These are phyloP conservation scores for Neurospora sp. DNA, from an alignment of 495 filamentous ascomycete genomes.

Conservation along the genomic window DNA sequence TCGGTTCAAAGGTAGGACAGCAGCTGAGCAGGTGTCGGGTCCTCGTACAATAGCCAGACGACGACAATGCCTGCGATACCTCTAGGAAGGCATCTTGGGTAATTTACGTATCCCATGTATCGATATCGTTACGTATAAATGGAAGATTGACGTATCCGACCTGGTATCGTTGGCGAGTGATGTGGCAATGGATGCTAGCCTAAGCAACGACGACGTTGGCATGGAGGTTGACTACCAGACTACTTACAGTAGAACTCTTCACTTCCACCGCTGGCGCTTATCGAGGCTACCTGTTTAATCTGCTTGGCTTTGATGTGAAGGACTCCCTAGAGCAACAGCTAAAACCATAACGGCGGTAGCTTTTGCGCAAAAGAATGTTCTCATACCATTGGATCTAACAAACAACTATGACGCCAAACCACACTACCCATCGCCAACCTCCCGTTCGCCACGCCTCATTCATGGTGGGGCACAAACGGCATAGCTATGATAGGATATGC, in stretches of 20 bases:
- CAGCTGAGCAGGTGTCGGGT: background rate
- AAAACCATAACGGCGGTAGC: background rate
- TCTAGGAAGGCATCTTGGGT: background rate
- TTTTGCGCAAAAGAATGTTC: background rate
- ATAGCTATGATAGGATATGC: too few species aligned
- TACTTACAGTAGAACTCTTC: background rate
- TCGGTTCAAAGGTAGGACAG: background rate
- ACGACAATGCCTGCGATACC: background rate
- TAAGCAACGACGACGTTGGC: background rate
- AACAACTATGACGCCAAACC: background rate
- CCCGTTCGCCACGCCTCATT: background rate
- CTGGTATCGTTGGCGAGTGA: background rate
- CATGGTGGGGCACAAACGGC: background rate
- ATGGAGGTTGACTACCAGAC: too few species aligned
- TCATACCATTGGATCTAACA: background rate
- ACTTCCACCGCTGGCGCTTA: background rate
- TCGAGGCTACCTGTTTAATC: background rate
- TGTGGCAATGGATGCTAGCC: background rate
- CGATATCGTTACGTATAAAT: background rate
- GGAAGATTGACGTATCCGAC: background rate
- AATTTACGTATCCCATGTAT: background rate
- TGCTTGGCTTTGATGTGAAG: background rate
- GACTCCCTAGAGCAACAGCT: background rate
- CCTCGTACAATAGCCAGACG: background rate
- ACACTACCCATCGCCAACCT: background rate